Evolutionary conservation across 306 rosid species (phyloP).

Genomic region (Acacia confusa): DNA sequence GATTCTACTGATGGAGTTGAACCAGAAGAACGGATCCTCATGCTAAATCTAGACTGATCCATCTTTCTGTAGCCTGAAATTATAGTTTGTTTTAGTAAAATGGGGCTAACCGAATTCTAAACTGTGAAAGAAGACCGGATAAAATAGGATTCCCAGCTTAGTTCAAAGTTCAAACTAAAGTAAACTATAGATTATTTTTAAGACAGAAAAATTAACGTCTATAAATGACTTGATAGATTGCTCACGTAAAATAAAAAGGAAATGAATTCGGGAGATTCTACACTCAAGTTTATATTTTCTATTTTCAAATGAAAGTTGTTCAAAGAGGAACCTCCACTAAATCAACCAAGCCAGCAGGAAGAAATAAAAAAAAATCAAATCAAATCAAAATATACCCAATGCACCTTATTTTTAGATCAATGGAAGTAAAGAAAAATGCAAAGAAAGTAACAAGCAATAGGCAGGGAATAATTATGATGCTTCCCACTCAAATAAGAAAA

Average conservation of each 20-base stretch:
- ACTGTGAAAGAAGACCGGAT: conserved; percentile 10
- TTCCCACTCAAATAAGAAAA: conserved; percentile 45
- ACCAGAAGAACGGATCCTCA: conserved; percentile 71
- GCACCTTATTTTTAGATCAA: neutral
- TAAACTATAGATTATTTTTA: neutral
- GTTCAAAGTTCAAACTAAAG: conserved; percentile 24
- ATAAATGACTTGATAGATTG: conserved; percentile 1
- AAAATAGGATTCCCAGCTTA: conserved; percentile 6
- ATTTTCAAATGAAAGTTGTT: conserved; percentile 1
- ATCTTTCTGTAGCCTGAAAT: conserved; percentile 49
- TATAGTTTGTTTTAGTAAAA: conserved; percentile 17
- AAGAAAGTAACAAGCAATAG: neutral
- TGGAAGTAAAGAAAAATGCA: neutral
- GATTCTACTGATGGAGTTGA: conserved; percentile 95
- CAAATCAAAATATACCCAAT: neutral
- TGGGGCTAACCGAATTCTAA: neutral
- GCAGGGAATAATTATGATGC: conserved; percentile 39
- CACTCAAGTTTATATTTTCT: conserved; percentile 1
- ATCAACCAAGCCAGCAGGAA: neutral
- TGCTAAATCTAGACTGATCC: conserved; percentile 69
- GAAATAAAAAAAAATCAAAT: neutral
- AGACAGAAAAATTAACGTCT: conserved; percentile 1
- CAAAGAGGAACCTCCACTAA: conserved; percentile 1
- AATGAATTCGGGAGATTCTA: neutral
- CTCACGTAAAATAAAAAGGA: conserved; percentile 13